phyloP scores from a whole-genome alignment of 169 alveolate genomes.

The Cryptosporidium bovis region DNA sequence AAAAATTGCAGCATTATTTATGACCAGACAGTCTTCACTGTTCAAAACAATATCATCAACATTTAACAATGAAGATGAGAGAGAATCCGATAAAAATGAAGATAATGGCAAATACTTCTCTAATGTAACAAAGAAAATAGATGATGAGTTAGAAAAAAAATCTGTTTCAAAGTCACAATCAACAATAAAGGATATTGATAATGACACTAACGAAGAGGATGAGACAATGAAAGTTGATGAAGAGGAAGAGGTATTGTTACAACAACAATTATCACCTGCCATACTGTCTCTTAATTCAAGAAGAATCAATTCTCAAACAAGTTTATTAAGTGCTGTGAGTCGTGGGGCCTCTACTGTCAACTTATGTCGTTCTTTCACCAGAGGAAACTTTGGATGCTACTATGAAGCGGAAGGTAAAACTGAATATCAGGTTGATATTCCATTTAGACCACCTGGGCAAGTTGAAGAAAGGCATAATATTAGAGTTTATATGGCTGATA shows the following conservation, averaged over 20 bases:
- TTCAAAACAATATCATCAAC: constrained; percentile 42
- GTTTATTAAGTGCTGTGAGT: constrained; percentile 68
- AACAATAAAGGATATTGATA: constrained; percentile 11
- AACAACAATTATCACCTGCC: constrained; percentile 47
- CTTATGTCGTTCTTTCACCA: constrained; percentile 58
- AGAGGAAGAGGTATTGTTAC: constrained; percentile 38
- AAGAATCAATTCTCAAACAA: constrained; percentile 66
- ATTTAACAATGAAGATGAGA: constrained; percentile 33
- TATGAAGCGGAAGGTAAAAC: constrained; percentile 57
- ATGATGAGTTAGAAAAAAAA: not conserved
- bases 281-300: constrained; percentile 24
- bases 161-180: not conserved
- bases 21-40: constrained; percentile 57
- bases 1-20: constrained; percentile 47
- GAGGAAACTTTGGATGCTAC: constrained; percentile 66
- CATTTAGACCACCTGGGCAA: constrained; percentile 74
- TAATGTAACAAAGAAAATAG: not conserved
- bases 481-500: constrained; percentile 73
- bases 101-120: not conserved
- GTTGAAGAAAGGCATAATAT: constrained; percentile 71
- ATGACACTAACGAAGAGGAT: not conserved
- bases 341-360: constrained; percentile 71
- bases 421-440: constrained; percentile 72
- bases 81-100: constrained; percentile 2
- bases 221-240: constrained; percentile 23